These are phyloP conservation scores for Rubia peregrina DNA, from an alignment of 305 asterid genomes.

Conservation along the genomic window DNA sequence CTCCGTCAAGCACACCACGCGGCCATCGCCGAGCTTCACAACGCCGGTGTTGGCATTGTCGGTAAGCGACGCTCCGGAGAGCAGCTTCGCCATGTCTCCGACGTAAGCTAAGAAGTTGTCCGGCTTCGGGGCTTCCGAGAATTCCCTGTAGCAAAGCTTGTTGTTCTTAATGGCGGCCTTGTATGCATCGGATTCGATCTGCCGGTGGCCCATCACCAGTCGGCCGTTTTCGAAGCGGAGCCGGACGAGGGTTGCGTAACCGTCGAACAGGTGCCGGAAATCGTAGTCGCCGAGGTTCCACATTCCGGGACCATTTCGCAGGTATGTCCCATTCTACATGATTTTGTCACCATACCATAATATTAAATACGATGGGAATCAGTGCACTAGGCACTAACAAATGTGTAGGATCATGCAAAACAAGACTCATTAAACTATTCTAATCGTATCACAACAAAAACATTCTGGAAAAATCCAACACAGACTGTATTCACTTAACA, in stretches of 20 bases:
- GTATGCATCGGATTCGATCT: constrained; percentile 80
- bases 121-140: constrained; percentile 74
- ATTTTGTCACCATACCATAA: background rate
- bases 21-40: constrained; percentile 72
- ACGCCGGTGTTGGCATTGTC: constrained; percentile 96
- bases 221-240: constrained; percentile 57
- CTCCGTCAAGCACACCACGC: constrained; percentile 86
- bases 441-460: background rate
- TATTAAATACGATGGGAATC: background rate
- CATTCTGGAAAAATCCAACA: background rate
- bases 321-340: constrained; percentile 84
- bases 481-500: background rate
- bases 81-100: constrained; percentile 68
- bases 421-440: background rate
- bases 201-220: constrained; percentile 74
- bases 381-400: background rate
- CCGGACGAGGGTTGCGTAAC: constrained; percentile 90
- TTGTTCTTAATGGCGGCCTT: constrained; percentile 60
- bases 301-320: constrained; percentile 89
- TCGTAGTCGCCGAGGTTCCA: constrained; percentile 86
- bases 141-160: constrained; percentile 73
- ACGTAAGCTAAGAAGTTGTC: constrained; percentile 64
- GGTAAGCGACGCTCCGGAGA: constrained; percentile 84
- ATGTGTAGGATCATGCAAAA: background rate
- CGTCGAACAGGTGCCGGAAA: constrained; percentile 93